Base-by-base conservation (phyloP, 1,139 yeast genomes). In the Geotrichum europaeum region DNA sequence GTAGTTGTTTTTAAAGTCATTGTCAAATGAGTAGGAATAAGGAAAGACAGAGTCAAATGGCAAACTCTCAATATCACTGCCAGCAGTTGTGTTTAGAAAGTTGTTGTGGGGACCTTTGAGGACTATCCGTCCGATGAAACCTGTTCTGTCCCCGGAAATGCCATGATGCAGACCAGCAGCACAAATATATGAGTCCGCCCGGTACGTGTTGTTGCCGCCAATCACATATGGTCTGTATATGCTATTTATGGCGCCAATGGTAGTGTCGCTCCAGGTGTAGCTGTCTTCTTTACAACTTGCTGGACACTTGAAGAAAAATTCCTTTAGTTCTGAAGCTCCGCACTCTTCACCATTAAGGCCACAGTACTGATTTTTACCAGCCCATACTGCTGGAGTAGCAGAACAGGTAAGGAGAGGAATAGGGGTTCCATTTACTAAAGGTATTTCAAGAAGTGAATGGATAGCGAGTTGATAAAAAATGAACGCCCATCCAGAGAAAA, bases 141-240 rank as follows among this genome's bases (percentile, higher is more conserved):
- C 99, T 63, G 76, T 76, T 52, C 79, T 71, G 25, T 94, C 86
- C 1, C 95, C 85, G 1, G 91, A 75, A 0, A 85, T 69, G 0
- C 97, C 97, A 1, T 92, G 86, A 72, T 92, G 97, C 3, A 88
- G 83, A 0, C 96, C 98, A 0, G 97, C 86, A 0, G 92, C 95
- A 73, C 99, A 94, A 0, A 94, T 85, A 69, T 78, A 91, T 0
- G 96, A 88, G 73, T 94, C 99, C 0, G 90, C 94, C 63, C 99
- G 78, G 69, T 90, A 94, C 0, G 91, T 65, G n/a, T 72, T 72
- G 24, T 76, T 67, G 15, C 95, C 94, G 1, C 97, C 97, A 51
- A 92, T 81, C 49, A 85, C 83, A 68, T 79, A 89, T 1, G 90
- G 88, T 59, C 85, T 73, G 69, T 92, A 88, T 67, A 89, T 87